Base-by-base conservation (phyloP, 2,329 filamentous ascomycete genomes). In the Aspergillus sp. region DNA sequence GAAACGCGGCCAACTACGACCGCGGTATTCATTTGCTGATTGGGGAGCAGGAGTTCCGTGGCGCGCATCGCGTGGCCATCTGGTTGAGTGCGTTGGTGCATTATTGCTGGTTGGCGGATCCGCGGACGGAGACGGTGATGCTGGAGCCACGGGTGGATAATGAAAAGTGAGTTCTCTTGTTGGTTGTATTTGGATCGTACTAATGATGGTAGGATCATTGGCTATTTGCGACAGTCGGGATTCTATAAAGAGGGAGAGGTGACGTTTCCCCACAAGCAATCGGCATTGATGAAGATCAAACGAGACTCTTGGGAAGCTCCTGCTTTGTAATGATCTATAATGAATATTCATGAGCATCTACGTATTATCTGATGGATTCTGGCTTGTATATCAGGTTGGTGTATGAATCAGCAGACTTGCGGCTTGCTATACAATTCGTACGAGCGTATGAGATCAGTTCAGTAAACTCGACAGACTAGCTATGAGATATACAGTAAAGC, bases 121-220 rank as follows among this genome's bases (percentile, higher is more conserved):
- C 84, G 61, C 79, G 94, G 57, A 97, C 93, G 1, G 86, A 90
- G 76, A 86, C 82, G 49, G 82, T 97, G 19, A 86, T 90, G 67
- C 73, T 97, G 62, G 94, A 99, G 74, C 94, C 94, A 2, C 82
- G 94, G 66, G 81, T 97, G 11, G 94, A 99, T 69, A 97, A 99
- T 69, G 76, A 80, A 51, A 92, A 89, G 93, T 96, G 70, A 73
- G 85, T 76, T 7, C 32, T 36, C 35, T 30, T 11, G 40, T 9
- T 26, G 17, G 14, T 20, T 20, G 6, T 40, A 13, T 10, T 1
- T 38, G 10, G 33, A 14, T 14, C 33, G 46, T 48, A 48, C 51
- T 64, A 56, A 63, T 19, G 16, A 14, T 11, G 60, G 13, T 48
- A 90, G 88, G 60, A 80, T 91, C 51, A 84, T 87, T 58, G 70